These are phyloP conservation scores for Closterium sp. DNA, from an alignment of 139 green algal genomes.

Conservation along the genomic window DNA sequence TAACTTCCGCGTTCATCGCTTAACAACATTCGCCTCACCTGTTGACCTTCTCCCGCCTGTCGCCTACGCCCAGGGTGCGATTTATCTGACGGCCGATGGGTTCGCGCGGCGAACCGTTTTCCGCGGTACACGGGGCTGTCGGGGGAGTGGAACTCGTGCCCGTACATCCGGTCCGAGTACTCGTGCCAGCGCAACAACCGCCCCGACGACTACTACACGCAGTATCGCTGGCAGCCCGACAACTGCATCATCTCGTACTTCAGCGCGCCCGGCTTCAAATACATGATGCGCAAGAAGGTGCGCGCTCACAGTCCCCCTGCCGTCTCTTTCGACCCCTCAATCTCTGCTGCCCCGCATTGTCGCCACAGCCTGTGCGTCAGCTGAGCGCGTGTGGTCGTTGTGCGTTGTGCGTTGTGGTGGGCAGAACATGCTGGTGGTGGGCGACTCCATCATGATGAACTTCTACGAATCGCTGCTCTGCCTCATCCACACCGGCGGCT, in stretches of 20 bases:
- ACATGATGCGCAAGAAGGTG: constrained; percentile 13
- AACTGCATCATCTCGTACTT: constrained; percentile 8
- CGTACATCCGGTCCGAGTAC: neutral
- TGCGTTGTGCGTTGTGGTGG: neutral
- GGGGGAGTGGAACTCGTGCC: neutral
- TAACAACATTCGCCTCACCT: no score
- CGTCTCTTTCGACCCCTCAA: neutral
- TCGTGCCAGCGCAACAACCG: constrained; percentile 16
- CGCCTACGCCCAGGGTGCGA: no score
- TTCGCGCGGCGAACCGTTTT: no score
- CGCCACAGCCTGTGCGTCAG: neutral
- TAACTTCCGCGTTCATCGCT: no score
- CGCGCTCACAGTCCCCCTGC: neutral
- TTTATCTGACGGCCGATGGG: no score
- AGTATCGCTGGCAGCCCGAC: constrained; percentile 16
- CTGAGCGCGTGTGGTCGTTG: neutral
- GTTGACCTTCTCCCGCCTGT: no score
- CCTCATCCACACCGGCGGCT: constrained; percentile 1
- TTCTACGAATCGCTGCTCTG: constrained; percentile 11
- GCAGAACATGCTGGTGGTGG: constrained; percentile 21
- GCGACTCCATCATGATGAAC: constrained; percentile 32
- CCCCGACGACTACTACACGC: neutral
- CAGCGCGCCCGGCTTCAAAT: neutral
- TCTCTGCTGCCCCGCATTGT: neutral
- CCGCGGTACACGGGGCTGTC: no score